Base-by-base conservation (phyloP, 768 basidiomycete genomes). In the Pleurotus sapidus region DNA sequence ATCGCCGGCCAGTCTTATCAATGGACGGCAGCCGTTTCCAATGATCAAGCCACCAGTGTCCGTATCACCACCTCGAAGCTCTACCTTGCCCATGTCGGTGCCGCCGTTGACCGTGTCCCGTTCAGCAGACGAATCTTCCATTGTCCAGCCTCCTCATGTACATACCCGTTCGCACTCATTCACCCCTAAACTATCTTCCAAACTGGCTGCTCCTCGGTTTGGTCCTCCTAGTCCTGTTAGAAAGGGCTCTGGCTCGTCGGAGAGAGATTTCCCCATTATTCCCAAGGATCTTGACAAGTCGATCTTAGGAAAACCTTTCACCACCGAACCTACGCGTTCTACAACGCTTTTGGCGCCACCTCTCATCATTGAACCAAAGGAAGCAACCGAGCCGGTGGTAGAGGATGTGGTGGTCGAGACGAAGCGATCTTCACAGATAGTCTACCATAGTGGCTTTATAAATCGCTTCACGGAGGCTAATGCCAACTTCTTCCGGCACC, bases 351-450 rank as follows among this genome's bases (percentile, higher is more conserved):
- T 86, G 3, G 74, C 78, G 1, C 83, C 85, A 6, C 86, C 84
- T 2, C 59, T 66, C 7, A 70, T 81, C 58, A 59, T 80, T 30
- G 83, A 83, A 55, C 74, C 78, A 3, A 60, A 65, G 0, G 63
- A 69, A 53, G 64, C 63, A 5, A 72, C 72, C 8, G 65, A 72
- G 3, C 15, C 18, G 0, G 45, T 18, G 2, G 17, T 42, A 15
- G 53, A 34, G 24, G 72, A 67, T 25, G 57, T 58, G 5, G 59
- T 39, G 18, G 46, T 47, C 9, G 76, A 81, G 49, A 65, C 74
- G 14, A 87, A 79, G 63, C 81, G 90, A 15, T 74, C 85, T 0
- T 94, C 93, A 1, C 93, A 95, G 69, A 87, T 94, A 55, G 76
- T 93, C 11, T 86, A 87, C 62, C 81, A 84, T 60, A 75, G 82